Evolutionary conservation across 768 basidiomycete genomes (phyloP).

Genomic region (Lactifluus volemus): DNA sequence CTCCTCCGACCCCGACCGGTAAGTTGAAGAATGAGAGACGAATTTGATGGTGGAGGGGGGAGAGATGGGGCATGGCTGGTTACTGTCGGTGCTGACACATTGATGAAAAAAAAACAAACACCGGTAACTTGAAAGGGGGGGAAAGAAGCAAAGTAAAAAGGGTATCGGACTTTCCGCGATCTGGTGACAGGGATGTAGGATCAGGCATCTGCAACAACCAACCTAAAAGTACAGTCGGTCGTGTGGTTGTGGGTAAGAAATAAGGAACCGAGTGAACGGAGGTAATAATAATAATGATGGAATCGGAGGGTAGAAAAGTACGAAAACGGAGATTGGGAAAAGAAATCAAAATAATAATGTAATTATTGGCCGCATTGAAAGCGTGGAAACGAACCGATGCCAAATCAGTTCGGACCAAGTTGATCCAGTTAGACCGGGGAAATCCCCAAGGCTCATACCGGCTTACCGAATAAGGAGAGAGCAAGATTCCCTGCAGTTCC

Average conservation of each 20-base stretch:
- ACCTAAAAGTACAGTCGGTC: too few species aligned
- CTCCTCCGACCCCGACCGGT: not conserved
- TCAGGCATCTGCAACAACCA: too few species aligned
- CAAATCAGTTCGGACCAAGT: not conserved
- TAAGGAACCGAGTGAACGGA: not conserved
- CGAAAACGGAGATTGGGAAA: conserved; percentile 5
- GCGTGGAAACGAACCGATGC: conserved; percentile 6
- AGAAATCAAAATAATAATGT: too few species aligned
- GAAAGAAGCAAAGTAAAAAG: too few species aligned
- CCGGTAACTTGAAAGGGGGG: not conserved
- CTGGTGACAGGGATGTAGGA: too few species aligned
- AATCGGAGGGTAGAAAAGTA: not conserved
- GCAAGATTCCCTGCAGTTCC: conserved; percentile 14
- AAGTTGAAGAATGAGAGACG: not conserved
- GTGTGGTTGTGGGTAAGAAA: too few species aligned
- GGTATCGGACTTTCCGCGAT: not conserved
- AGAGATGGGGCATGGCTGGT: not conserved
- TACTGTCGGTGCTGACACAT: not conserved
- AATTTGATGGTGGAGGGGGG: not conserved
- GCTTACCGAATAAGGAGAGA: conserved; percentile 6
- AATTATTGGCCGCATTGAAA: conserved; percentile 15
- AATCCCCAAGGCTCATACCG: conserved; percentile 8
- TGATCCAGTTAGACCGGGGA: conserved; percentile 4
- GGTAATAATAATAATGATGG: conserved; percentile 6
- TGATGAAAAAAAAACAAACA: not conserved